Conservation (phyloP, 2,329 filamentous ascomycete genomes). For the Sordariomycetes sp. region DNA sequence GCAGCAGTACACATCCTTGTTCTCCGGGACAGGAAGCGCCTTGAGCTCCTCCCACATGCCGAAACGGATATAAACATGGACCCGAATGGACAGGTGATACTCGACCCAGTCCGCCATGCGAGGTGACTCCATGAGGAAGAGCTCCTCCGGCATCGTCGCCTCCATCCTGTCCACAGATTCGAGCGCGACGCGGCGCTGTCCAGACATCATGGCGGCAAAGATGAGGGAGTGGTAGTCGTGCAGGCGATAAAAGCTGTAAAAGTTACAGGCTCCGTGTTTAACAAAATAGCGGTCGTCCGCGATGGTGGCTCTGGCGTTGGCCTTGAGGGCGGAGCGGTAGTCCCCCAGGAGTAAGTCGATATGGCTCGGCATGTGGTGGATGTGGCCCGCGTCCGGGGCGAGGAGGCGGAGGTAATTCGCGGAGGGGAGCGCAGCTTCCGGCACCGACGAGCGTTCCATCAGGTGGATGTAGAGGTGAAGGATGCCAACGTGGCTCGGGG, state of each 20-base stretch:
- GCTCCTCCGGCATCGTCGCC: slow-evolving; percentile 46
- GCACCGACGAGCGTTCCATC: slow-evolving; percentile 63
- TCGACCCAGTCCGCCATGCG: slow-evolving; percentile 76
- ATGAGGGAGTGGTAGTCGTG: slow-evolving; percentile 68
- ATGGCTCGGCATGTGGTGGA: slow-evolving; percentile 70
- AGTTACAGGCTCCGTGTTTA: slow-evolving; percentile 51
- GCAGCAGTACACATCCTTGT: slow-evolving; percentile 53
- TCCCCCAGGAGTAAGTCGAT: slow-evolving; percentile 65
- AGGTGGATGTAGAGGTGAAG: slow-evolving; percentile 69
- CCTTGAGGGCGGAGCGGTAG: slow-evolving; percentile 54
- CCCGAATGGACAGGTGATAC: slow-evolving; percentile 53
- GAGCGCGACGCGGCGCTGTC: slow-evolving; percentile 50
- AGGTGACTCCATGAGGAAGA: slow-evolving; percentile 53
- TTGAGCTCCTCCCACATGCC: slow-evolving; percentile 61
- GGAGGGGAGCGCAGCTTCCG: slow-evolving; percentile 49
- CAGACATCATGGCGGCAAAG: slow-evolving; percentile 71
- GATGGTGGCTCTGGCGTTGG: slow-evolving; percentile 54
- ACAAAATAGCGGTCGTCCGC: slow-evolving; percentile 59
- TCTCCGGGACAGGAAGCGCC: slow-evolving; percentile 41
- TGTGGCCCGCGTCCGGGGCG: slow-evolving; percentile 59
- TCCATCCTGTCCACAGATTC: slow-evolving; percentile 51
- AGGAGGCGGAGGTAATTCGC: slow-evolving; percentile 54
- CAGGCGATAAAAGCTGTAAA: slow-evolving; percentile 66
- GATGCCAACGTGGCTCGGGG: slow-evolving; percentile 52
- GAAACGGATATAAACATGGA: slow-evolving; percentile 64